Evolutionary conservation across 768 basidiomycete genomes (phyloP), one percentile per base, ranked within the genome.

Genomic region (Termitomyces sp.): DNA sequence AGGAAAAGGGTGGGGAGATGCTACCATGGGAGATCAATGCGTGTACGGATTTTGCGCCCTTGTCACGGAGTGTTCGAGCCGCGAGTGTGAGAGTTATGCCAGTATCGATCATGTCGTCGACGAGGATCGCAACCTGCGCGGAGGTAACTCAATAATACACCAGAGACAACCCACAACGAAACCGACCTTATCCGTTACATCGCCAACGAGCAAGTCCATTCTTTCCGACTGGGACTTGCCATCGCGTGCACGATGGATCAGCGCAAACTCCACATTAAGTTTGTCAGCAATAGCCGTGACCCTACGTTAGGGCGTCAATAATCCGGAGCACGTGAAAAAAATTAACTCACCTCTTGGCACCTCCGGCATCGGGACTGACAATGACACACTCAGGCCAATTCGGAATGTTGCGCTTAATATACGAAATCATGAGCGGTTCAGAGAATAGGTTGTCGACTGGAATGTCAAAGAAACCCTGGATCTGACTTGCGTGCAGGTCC

Each of bases 41-140:
- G 69, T 94, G 86, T 4, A 96, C 86, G 20, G 86, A 81, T 67
- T 83, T 89, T 6, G 95, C 96, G 22, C 97, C 97, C 60, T 89
- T 89, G 66, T 97, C 94, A 51, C 87, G 78, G 48, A 99, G 78
- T n/a, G 93, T 91, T 47, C 84, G 83, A 7, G 86, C 86, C 12
- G 97, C 97, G 15, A 96, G 76, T 15, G 84, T 78, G 31, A 98
- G 79, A n/a, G 97, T 98, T 39, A 79, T 82, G 13, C 95, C 96
- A 6, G 93, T 93, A 70, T 99, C 97, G 68, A 97, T 89, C 96
- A 99, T 98, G 69, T 99, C 97, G 71, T 99, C 97, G 36, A 99
- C 93, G 48, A 99, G 81, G 68, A 99, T 93, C 41, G 92, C 95
- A 55, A 95, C 82, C 90, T 94, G 51, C 54, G 60, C 51, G 34